These are phyloP conservation scores for Brassica nigra DNA, from an alignment of 345 rosid species.

Conservation along the genomic window DNA sequence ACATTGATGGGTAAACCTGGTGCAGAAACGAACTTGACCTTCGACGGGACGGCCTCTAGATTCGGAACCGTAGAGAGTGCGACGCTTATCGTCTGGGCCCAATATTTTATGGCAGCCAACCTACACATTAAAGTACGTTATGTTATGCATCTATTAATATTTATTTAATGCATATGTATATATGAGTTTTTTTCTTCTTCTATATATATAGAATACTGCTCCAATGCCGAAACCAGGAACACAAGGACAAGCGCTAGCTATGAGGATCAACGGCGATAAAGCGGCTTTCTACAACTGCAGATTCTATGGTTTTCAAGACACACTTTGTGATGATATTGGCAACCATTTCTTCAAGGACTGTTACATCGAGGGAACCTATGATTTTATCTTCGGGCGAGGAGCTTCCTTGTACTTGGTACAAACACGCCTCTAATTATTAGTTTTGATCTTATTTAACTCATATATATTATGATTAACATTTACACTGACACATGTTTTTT, in stretches of 20 bases:
- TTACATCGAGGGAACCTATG: slow-evolving; percentile 51
- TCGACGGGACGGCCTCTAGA: slow-evolving; percentile 47
- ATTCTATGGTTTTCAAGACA: slow-evolving; percentile 55
- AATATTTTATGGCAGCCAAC: slow-evolving; percentile 36
- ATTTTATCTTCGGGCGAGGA: slow-evolving; percentile 57
- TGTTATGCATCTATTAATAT: no score
- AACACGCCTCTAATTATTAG: neutral
- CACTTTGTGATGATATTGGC: slow-evolving; percentile 54
- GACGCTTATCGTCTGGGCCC: slow-evolving; percentile 31
- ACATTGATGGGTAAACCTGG: slow-evolving; percentile 58
- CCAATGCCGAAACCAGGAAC: slow-evolving; percentile 49
- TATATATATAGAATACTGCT: slow-evolving; percentile 44
- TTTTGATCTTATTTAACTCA: neutral
- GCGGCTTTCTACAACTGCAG: slow-evolving; percentile 51
- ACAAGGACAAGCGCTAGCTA: slow-evolving; percentile 52
- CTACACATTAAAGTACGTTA: slow-evolving; percentile 18
- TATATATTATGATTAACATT: neutral
- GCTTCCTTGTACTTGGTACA: slow-evolving; percentile 52
- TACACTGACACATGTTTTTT: neutral
- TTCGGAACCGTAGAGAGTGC: slow-evolving; percentile 52
- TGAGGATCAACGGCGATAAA: slow-evolving; percentile 51
- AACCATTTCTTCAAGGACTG: slow-evolving; percentile 51
- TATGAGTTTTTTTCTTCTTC: neutral
- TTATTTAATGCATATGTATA: neutral
- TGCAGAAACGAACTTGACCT: slow-evolving; percentile 40